Evolutionary conservation across 257 asterid species (phyloP), one percentile per base, ranked within the genome.

Genomic region (Solanum pinnatisectum): DNA sequence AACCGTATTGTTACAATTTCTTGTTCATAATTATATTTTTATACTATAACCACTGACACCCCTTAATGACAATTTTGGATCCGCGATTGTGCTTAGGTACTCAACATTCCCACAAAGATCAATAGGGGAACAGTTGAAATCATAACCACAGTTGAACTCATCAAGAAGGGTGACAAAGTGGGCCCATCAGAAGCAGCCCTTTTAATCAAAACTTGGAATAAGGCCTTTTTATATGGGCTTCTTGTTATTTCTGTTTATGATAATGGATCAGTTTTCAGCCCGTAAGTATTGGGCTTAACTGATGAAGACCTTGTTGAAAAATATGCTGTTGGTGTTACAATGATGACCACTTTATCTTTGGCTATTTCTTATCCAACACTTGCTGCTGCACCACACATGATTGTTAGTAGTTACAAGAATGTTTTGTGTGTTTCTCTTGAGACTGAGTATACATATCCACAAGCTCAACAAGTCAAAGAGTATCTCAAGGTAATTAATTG

Each of bases 101-200:
- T 97, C 42, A 95, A 97, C 91, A 97, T 97, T 49, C 95, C 99
- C 30, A 97, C 99, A 27, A 97, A 97, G 92, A 97, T 97, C 88
- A 97, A 97, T 95, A 97, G 93, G 94, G 99, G 99, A n/a, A 97
- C 99, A 25, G 99, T 97, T 2, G 99, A 97, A 89, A 97, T 97
- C 20, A 92, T 97, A 82, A 97, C 99, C 25, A 98, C 99, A 5
- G 99, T 96, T 23, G 99, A 97, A 91, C 96, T 97, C 2, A 93
- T 97, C 90, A 96, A 90, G 94, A 97, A 97, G 93, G 99, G 99
- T n/a, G 99, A 97, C 13, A 97, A 96, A 92, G 99, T 97, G 88
- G 98, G 99, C 3, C 96, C 99, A 42, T 97, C 99, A 23, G 99
- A 96, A 83, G 98, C 99, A 89, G 99, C 99, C 6, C 36, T 97